Conservation (phyloP, 257 asterid species). For the Cynanchum wilfordii region DNA sequence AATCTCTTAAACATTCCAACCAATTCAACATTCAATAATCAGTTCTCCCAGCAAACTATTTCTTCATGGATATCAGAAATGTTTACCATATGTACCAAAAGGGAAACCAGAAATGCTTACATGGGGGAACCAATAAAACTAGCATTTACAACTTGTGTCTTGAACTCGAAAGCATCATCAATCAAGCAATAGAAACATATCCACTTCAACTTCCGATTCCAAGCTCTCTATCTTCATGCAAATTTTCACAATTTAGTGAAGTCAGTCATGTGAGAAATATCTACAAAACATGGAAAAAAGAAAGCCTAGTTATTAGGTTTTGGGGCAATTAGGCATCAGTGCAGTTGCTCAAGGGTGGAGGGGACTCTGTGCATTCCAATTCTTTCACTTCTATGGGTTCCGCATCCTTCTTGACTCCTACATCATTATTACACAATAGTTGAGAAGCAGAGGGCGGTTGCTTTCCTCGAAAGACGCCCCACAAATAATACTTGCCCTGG, state of each 20-base stretch:
- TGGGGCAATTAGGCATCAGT: constrained; percentile 15
- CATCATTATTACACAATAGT: not conserved
- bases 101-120: not conserved
- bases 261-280: not conserved
- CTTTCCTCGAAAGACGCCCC: constrained; percentile 75
- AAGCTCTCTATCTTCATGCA: not conserved
- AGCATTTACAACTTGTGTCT: not conserved
- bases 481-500: constrained; percentile 49
- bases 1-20: no score
- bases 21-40: no score
- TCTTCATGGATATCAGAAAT: not conserved
- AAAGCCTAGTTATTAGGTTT: not conserved
- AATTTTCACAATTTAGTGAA: not conserved
- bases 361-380: constrained; percentile 17
- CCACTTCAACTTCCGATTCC: not conserved
- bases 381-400: not conserved
- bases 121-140: not conserved
- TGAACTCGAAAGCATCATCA: not conserved
- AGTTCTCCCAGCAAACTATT: no score
- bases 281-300: not conserved
- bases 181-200: not conserved
- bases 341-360: constrained; percentile 20
- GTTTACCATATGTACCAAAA: not conserved
- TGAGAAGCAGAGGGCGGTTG: constrained; percentile 10
- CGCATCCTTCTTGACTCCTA: constrained; percentile 2